Conservation (phyloP, 495 filamentous ascomycete species). For the Neurospora intermedia region DNA sequence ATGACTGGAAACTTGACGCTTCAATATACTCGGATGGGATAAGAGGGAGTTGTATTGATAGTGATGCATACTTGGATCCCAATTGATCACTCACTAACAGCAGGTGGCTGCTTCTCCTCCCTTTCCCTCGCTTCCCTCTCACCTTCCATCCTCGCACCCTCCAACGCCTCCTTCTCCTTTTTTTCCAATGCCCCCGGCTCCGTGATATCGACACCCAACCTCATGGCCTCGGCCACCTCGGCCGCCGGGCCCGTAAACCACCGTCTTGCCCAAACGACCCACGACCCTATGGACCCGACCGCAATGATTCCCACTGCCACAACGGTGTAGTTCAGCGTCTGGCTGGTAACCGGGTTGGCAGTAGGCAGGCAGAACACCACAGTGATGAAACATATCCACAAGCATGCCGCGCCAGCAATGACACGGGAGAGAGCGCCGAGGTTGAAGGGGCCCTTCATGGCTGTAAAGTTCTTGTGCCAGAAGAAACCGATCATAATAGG, state of each 20-base stretch:
- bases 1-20: too few species aligned
- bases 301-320: slow-evolving; percentile 52
- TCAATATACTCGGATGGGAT: too few species aligned
- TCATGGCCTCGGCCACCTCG: slow-evolving; percentile 41
- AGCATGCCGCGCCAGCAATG: slow-evolving; percentile 38
- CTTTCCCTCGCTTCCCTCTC: background rate
- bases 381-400: slow-evolving; percentile 49
- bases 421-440: slow-evolving; percentile 43
- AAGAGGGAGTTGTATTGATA: background rate
- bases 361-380: slow-evolving; percentile 54
- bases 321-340: slow-evolving; percentile 52
- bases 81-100: background rate
- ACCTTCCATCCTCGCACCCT: background rate
- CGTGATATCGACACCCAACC: slow-evolving; percentile 32
- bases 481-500: slow-evolving; percentile 50
- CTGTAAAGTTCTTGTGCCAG: slow-evolving; percentile 28
- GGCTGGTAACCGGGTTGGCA: slow-evolving; percentile 44
- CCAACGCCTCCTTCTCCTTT: slow-evolving; percentile 19
- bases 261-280: slow-evolving; percentile 34
- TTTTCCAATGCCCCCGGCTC: slow-evolving; percentile 40
- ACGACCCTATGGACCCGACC: slow-evolving; percentile 23
- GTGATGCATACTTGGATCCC: background rate
- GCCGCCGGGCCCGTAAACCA: slow-evolving; percentile 50
- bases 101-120: background rate
- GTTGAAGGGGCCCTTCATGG: slow-evolving; percentile 48